Evolutionary conservation across 192 early-diverging fungal genomes (phyloP).

Genomic region (Umbelopsis sp.): DNA sequence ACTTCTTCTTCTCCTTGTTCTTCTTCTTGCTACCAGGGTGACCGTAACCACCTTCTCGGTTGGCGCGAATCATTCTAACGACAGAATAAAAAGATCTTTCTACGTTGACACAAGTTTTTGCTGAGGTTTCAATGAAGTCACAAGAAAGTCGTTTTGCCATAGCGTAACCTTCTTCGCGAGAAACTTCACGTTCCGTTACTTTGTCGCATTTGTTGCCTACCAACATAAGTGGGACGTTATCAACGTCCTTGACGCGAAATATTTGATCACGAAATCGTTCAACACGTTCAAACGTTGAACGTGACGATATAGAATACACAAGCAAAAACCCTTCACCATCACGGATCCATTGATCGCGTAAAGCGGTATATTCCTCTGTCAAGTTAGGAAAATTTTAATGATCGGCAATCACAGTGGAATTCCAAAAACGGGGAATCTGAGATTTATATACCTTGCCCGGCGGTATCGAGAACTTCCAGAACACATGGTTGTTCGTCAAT

Average conservation of each 20-base stretch:
- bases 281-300: conserved; percentile 83
- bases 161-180: conserved; percentile 73
- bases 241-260: conserved; percentile 82
- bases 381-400: not conserved
- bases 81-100: conserved; percentile 82
- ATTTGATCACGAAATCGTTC: conserved; percentile 86
- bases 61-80: conserved; percentile 73
- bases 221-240: conserved; percentile 83
- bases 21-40: conserved; percentile 25
- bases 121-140: conserved; percentile 85
- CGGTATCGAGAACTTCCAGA: conserved; percentile 96
- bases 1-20: conserved; percentile 39
- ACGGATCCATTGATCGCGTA: conserved; percentile 81
- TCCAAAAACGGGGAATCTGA: not conserved
- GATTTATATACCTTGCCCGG: conserved; percentile 65
- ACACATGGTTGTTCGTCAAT: conserved; percentile 97
- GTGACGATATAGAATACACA: conserved; percentile 87
- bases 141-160: conserved; percentile 75
- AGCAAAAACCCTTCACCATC: conserved; percentile 86
- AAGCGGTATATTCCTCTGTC: conserved; percentile 74
- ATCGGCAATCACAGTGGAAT: not conserved
- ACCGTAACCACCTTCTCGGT: conserved; percentile 47
- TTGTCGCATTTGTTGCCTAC: conserved; percentile 93
- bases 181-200: conserved; percentile 78
- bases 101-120: conserved; percentile 87